Percentiles rank a stretch among this genome's conserved stretches.
phyloP scores from a whole-genome alignment of 2,329 filamentous ascomycete species.

The Neopestalotiopsis sp. region DNA sequence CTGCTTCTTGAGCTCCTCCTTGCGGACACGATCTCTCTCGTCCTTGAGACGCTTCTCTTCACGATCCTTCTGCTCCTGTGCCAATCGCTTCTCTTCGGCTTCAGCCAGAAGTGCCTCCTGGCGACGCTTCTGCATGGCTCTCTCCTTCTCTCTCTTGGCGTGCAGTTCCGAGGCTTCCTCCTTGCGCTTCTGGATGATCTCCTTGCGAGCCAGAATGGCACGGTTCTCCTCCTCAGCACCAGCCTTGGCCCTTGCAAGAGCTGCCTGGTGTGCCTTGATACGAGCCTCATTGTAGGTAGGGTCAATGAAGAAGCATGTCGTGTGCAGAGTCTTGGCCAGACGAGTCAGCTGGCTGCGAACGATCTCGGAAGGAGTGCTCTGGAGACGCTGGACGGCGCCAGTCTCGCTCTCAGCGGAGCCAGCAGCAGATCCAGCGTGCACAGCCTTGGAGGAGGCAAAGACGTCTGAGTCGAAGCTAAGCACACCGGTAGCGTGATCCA shows the following conservation, averaged over 20 bases:
- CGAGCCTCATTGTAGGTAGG: conserved; percentile 85
- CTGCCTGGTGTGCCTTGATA: conserved; percentile 78
- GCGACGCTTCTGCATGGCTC: conserved; percentile 84
- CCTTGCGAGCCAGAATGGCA: conserved; percentile 83
- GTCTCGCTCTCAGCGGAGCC: conserved; percentile 88
- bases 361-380: conserved; percentile 98
- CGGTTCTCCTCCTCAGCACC: conserved; percentile 92
- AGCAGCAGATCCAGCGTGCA: conserved; percentile 81
- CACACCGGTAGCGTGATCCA: conserved; percentile 93
- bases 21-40: conserved; percentile 87
- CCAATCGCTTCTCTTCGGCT: conserved; percentile 85
- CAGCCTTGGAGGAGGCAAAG: conserved; percentile 94
- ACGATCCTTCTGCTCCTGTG: conserved; percentile 91
- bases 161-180: conserved; percentile 90
- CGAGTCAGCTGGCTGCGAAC: conserved; percentile 93
- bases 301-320: conserved; percentile 96
- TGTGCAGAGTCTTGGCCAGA: conserved; percentile 86
- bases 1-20: conserved; percentile 93
- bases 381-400: conserved; percentile 88
- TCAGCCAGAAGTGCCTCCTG: conserved; percentile 88
- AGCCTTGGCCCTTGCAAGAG: conserved; percentile 80
- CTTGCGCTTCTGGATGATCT: conserved; percentile 95
- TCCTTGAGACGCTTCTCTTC: conserved; percentile 85
- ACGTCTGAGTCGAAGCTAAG: conserved; percentile 98
- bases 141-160: conserved; percentile 89